Evolutionary conservation across 495 filamentous ascomycete genomes (phyloP).

Genomic region (Rhizodiscina lignyota): DNA sequence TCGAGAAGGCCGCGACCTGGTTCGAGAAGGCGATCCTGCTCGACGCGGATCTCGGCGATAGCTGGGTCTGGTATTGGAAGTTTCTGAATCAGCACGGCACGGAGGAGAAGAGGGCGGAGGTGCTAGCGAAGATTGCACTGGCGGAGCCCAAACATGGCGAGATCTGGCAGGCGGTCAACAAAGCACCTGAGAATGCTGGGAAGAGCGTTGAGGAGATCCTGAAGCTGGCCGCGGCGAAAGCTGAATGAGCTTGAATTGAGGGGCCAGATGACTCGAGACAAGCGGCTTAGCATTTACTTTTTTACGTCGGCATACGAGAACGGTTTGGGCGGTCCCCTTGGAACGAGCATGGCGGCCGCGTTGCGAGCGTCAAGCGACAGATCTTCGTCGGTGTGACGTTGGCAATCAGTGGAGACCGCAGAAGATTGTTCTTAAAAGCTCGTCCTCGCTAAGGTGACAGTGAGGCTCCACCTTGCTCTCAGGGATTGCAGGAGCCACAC

Average conservation of each 20-base stretch:
- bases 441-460: no score
- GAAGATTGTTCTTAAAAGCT: no score
- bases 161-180: conserved; percentile 72
- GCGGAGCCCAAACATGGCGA: conserved; percentile 86
- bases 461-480: no score
- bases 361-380: no score
- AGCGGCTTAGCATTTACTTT: no score
- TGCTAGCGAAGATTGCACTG: conserved; percentile 54
- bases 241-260: conserved; percentile 5
- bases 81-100: conserved; percentile 84
- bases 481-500: no score
- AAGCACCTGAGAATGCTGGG: conserved; percentile 65
- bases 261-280: no score
- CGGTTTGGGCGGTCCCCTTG: no score
- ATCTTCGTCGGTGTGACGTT: no score
- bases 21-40: conserved; percentile 87
- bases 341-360: no score
- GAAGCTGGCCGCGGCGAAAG: conserved; percentile 7
- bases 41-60: conserved; percentile 76
- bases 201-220: conserved; percentile 66
- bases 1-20: conserved; percentile 89
- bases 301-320: no score
- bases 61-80: conserved; percentile 97
- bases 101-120: conserved; percentile 72
- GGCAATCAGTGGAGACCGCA: no score